Conservation (phyloP, 2,329 filamentous ascomycete genomes). For the Calonectria henricotiae region DNA sequence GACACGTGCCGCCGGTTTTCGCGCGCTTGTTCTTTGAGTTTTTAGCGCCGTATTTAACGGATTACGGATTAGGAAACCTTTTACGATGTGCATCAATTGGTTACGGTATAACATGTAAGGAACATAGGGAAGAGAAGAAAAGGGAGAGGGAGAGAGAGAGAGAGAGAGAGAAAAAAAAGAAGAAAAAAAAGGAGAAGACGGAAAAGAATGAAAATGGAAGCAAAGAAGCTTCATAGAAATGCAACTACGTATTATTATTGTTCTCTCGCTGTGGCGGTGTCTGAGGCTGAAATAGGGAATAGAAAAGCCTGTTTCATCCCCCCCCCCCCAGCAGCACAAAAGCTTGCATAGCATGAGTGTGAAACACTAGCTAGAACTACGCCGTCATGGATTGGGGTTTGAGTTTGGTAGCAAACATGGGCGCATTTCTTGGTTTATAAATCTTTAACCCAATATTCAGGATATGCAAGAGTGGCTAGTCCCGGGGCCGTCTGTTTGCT, state of each 20-base stretch:
- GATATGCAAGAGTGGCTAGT: too few relatives aligned
- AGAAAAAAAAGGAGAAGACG: too few relatives aligned
- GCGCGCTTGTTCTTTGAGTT: not conserved
- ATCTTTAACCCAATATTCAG: too few relatives aligned
- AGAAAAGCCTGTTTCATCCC: not conserved
- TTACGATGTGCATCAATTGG: too few relatives aligned
- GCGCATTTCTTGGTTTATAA: not conserved
- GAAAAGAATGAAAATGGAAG: not conserved
- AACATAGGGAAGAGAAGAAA: too few relatives aligned
- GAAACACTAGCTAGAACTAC: not conserved
- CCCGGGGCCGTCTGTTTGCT: too few relatives aligned
- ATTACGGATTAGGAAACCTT: not conserved
- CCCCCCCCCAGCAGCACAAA: not conserved
- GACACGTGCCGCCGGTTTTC: slow-evolving; percentile 17
- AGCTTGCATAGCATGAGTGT: not conserved
- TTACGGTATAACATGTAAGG: too few relatives aligned
- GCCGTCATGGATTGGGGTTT: not conserved
- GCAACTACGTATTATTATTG: not conserved
- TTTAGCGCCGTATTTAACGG: slow-evolving; percentile 9
- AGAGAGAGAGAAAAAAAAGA: too few relatives aligned
- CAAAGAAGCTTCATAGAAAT: not conserved
- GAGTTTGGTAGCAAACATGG: not conserved
- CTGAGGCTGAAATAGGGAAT: slow-evolving; percentile 2
- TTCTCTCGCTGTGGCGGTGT: not conserved
- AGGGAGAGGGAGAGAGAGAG: too few relatives aligned